A percentile compares a stretch with the other conserved stretches of the same genome.
phyloP scores from a whole-genome alignment of 495 filamentous ascomycete species.

The Lasiosphaeris hirsuta region DNA sequence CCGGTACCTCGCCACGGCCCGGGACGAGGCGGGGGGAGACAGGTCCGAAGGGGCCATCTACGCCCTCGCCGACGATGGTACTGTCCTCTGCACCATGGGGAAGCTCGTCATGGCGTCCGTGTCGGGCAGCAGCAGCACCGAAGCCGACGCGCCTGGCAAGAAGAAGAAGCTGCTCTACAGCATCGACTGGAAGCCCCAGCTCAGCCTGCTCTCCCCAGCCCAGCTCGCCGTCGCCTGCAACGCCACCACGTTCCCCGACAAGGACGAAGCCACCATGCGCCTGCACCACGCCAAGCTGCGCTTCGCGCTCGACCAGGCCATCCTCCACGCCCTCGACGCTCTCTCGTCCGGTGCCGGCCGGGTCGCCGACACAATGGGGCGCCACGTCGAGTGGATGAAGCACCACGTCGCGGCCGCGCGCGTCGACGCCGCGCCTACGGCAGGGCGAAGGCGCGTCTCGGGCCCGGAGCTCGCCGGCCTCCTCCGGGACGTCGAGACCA shows the following conservation, averaged over 20 bases:
- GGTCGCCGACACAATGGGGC: constrained; percentile 11
- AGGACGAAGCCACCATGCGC: constrained; percentile 16
- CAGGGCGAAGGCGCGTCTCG: not conserved
- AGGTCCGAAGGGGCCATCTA: constrained; percentile 10
- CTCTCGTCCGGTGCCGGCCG: constrained; percentile 11
- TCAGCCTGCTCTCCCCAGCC: constrained; percentile 24
- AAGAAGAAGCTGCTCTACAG: constrained; percentile 26
- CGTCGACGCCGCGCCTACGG: constrained; percentile 9
- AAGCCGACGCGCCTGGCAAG: not conserved
- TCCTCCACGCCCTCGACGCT: constrained; percentile 2
- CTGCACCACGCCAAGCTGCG: constrained; percentile 15
- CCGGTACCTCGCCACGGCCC: not conserved
- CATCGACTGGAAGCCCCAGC: constrained; percentile 33
- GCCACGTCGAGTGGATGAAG: constrained; percentile 28
- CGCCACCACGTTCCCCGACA: constrained; percentile 14
- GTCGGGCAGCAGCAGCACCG: constrained; percentile 9
- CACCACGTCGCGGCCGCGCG: constrained; percentile 11
- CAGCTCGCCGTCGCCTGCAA: constrained; percentile 17
- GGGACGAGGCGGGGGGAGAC: not conserved
- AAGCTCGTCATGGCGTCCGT: constrained; percentile 18
- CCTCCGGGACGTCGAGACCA: constrained; percentile 16
- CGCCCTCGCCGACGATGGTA: constrained; percentile 27
- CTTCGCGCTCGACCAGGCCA: too few relatives aligned
- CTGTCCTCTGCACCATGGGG: constrained; percentile 23
- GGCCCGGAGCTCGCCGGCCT: constrained; percentile 11